These are phyloP conservation scores for Citrus sp. DNA, from an alignment of 345 rosid species.

Conservation along the genomic window DNA sequence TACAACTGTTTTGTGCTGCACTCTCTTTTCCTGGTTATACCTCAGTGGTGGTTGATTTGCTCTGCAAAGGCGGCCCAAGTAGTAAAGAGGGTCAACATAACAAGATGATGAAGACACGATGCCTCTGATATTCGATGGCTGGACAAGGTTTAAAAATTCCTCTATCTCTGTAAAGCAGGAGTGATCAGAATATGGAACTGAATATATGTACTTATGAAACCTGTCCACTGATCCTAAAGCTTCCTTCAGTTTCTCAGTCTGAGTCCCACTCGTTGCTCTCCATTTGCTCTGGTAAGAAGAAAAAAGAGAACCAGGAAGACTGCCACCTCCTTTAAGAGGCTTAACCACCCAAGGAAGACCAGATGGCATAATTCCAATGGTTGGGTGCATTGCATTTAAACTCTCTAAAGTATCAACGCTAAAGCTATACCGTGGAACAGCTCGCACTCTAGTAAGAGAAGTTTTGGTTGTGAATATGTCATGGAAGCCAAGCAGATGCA, in stretches of 20 bases:
- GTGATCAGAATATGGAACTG: constrained; percentile 73
- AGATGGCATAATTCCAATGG: constrained; percentile 84
- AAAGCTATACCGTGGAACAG: constrained; percentile 81
- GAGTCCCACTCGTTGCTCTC: constrained; percentile 11
- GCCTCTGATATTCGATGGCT: constrained; percentile 60
- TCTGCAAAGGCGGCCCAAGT: constrained; percentile 56
- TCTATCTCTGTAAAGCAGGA: constrained; percentile 66
- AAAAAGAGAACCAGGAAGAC: constrained; percentile 39
- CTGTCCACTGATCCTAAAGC: constrained; percentile 29
- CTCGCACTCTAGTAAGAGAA: constrained; percentile 68
- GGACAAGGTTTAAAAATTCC: constrained; percentile 59
- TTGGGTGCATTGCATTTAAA: constrained; percentile 55
- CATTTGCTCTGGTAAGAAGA: constrained; percentile 27
- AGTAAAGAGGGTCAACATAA: constrained; percentile 61
- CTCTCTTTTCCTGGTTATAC: constrained; percentile 22
- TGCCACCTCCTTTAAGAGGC: constrained; percentile 35
- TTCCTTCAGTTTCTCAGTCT: constrained; percentile 12
- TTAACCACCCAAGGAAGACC: constrained; percentile 74
- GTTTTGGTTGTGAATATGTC: constrained; percentile 72
- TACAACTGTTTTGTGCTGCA: constrained; percentile 6
- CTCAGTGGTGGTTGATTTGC: constrained; percentile 29
- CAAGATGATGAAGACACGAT: constrained; percentile 65
- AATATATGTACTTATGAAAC: constrained; percentile 47
- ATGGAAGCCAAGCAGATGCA: constrained; percentile 72
- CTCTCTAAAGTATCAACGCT: constrained; percentile 64